Base-by-base conservation (phyloP, 805 yeast genomes). In the Yarrowia keelungensis region DNA sequence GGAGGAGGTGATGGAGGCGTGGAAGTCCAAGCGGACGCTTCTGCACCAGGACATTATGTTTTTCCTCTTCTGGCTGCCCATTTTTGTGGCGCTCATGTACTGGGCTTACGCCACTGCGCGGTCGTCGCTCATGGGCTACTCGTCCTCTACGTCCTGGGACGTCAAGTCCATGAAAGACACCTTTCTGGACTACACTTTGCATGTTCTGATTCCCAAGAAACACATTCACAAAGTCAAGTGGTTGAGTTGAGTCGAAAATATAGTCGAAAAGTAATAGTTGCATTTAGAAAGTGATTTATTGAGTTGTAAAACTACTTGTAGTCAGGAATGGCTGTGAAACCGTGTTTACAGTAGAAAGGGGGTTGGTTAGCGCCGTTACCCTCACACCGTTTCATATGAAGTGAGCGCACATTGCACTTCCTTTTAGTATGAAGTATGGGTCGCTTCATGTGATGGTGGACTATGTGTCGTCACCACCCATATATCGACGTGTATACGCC, bases 21-120 rank as follows among this genome's bases (percentile, higher is more conserved):
- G 87, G 75, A 75, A 72, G 69, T 70, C 72, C n/a, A 71, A 81
- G 70, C 81, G 81, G 70, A 81, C 80, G 72, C 82, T 81, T 64
- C 79, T 85, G 69, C 80, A 79, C 73, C 89, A 91, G 74, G 98
- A 93, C 78, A 89, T 86, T 75, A 89, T 92, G 91, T 81, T 93
- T 71, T 79, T 91, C 70, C 91, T 93, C 76, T 92, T 93, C 83
- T 93, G 98, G 98, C 79, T 92, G 69, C 98, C 98, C 14, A 83
- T 90, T 46, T 79, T 91, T 66, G 73, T 88, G 16, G 72, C 76
- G 8, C 51, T 65, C 38, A 41, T 65, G 61, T 50, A 51, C 50
- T 65, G 68, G 68, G 61, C 56, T 12, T 62, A 59, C 11, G 35
- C 22, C 26, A 62, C 56, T 3, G 42, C 22, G 61, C 73, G 50